Percentiles rank a stretch among this genome's conserved stretches.
These are phyloP conservation scores for Globisporangium abappressorium DNA, from an alignment of 352 stramenopile species.

Conservation along the genomic window DNA sequence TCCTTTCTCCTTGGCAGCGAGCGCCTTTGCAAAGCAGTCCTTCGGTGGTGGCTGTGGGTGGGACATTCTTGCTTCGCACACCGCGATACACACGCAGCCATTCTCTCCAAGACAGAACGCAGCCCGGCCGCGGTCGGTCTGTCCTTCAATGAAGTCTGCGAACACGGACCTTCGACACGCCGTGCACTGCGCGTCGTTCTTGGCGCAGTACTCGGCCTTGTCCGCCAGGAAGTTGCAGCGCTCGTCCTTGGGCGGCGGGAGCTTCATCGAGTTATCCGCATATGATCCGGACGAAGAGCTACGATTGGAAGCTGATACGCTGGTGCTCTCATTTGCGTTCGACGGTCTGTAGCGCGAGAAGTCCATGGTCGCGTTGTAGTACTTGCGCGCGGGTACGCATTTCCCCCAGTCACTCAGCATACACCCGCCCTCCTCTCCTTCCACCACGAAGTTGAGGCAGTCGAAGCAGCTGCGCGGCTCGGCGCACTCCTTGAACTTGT, in stretches of 20 bases:
- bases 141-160: slow-evolving; percentile 16
- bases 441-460: slow-evolving; percentile 47
- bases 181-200: slow-evolving; percentile 11
- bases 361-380: slow-evolving; percentile 14
- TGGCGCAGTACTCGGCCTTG: slow-evolving; percentile 14
- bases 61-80: slow-evolving; percentile 14
- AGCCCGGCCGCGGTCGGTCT: slow-evolving; percentile 3
- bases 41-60: slow-evolving; percentile 5
- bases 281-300: background rate
- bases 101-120: slow-evolving; percentile 15
- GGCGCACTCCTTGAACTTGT: slow-evolving; percentile 33
- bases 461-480: slow-evolving; percentile 47
- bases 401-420: slow-evolving; percentile 31
- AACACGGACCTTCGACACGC: slow-evolving; percentile 18
- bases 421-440: slow-evolving; percentile 29
- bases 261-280: background rate
- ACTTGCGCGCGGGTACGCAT: slow-evolving; percentile 5
- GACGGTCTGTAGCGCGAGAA: slow-evolving; percentile 8
- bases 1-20: slow-evolving; percentile 15
- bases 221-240: slow-evolving; percentile 12
- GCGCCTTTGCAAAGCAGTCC: slow-evolving; percentile 17
- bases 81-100: slow-evolving; percentile 23
- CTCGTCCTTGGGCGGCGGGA: background rate
- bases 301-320: background rate
- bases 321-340: slow-evolving; percentile 9